These are phyloP conservation scores for Chalciporus sp. DNA, from an alignment of 1,284 basidiomycete genomes.

Conservation along the genomic window DNA sequence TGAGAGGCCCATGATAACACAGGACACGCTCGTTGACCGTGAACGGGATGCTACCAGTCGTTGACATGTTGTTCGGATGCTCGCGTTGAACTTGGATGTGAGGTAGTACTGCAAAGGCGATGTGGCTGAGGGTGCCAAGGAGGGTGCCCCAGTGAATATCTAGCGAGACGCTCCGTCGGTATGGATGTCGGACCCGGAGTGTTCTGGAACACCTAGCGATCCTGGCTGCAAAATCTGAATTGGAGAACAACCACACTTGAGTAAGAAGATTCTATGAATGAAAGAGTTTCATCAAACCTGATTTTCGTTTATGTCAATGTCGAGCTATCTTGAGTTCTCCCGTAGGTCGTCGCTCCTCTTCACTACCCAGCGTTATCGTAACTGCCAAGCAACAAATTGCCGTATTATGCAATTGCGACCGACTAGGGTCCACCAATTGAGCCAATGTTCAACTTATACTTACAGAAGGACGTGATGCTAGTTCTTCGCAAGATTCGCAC, in stretches of 20 bases:
- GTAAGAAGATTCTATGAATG: neutral
- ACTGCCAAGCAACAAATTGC: neutral
- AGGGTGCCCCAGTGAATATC: neutral
- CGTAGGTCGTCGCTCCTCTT: neutral
- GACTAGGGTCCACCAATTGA: no score
- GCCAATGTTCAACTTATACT: no score
- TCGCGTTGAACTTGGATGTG: neutral
- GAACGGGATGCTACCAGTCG: constrained; percentile 17
- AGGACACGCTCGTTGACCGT: constrained; percentile 26
- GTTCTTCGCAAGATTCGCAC: no score
- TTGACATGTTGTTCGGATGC: constrained; percentile 14
- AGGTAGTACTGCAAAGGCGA: neutral
- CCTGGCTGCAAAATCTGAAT: neutral
- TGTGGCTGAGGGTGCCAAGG: neutral
- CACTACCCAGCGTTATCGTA: no score
- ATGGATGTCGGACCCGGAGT: neutral
- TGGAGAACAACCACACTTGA: neutral
- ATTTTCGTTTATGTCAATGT: neutral
- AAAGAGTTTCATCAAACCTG: neutral
- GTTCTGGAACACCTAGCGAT: neutral
- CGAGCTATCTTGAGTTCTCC: neutral
- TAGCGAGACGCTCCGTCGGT: neutral
- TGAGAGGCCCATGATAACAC: constrained; percentile 32
- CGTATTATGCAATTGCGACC: no score
- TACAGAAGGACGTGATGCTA: no score